phyloP scores from a whole-genome alignment of 1,284 basidiomycete genomes.

The Cutaneotrichosporon curvatum region DNA sequence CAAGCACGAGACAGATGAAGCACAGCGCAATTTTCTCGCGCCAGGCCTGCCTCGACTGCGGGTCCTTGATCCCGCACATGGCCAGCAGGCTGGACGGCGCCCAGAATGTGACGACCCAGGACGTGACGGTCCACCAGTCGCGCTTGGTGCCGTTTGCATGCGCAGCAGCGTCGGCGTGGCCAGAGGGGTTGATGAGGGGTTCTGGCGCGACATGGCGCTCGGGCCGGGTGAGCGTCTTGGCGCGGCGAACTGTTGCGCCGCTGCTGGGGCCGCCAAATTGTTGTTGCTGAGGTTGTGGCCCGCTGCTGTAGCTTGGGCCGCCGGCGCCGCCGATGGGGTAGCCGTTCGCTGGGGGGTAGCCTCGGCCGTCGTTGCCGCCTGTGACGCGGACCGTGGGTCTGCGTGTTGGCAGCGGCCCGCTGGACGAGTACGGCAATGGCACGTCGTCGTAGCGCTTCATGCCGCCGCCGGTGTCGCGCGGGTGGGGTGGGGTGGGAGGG shows the following conservation, averaged over 20 bases:
- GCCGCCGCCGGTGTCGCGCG: no score
- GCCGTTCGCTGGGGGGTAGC: background rate
- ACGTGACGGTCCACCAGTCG: slow-evolving; percentile 72
- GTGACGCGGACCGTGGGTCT: slow-evolving; percentile 18
- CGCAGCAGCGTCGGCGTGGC: slow-evolving; percentile 25
- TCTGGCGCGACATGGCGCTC: slow-evolving; percentile 88
- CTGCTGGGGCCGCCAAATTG: slow-evolving; percentile 1
- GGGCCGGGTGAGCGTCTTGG: slow-evolving; percentile 91
- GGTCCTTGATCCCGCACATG: slow-evolving; percentile 70
- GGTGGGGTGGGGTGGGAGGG: no score
- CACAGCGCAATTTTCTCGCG: slow-evolving; percentile 94
- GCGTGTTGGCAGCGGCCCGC: slow-evolving; percentile 29
- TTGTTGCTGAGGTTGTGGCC: background rate
- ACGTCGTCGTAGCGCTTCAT: slow-evolving; percentile 30
- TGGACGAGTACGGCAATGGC: slow-evolving; percentile 38
- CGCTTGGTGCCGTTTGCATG: slow-evolving; percentile 32
- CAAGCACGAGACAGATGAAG: slow-evolving; percentile 71
- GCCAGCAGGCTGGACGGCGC: slow-evolving; percentile 70
- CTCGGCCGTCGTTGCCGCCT: background rate
- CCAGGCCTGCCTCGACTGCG: slow-evolving; percentile 81
- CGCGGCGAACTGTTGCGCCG: slow-evolving; percentile 51
- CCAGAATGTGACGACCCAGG: slow-evolving; percentile 79
- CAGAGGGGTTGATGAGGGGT: slow-evolving; percentile 74
- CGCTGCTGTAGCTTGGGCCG: background rate
- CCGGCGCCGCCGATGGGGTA: background rate